Base-by-base conservation (phyloP, 768 basidiomycete genomes). In the Fistulinella prunicolor region DNA sequence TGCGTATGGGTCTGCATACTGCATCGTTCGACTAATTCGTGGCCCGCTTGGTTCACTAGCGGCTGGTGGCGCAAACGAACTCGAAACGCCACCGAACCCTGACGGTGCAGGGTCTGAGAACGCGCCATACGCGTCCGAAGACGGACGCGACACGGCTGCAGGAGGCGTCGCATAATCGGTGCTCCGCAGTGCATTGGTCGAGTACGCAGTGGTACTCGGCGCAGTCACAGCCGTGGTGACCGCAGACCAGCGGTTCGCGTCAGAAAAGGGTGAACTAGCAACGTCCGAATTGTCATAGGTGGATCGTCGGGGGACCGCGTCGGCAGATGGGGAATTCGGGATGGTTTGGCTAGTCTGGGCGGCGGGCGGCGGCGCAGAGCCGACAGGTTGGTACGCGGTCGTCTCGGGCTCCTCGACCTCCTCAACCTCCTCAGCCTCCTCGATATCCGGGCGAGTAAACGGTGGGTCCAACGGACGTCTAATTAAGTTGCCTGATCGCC, bases 1-100 rank as follows among this genome's bases (percentile, higher is more conserved):
- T 12, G 89, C 86, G 60, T 92, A 93, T 9, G 90, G 90, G 60
- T 93, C 86, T 20, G 89, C 90, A 59, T 92, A 89, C 64, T 94
- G 90, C 92, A 95, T 94, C 45, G 93, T 94, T 63, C 91, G 72
- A 66, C 90, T 93, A 32, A 93, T 72, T 22, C 82, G 78, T 23
- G 76, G 73, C 0, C 72, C 63, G 14, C 57, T 69, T 19, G 58
- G 44, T 7, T 67, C 64, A 10, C 47, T 50, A 9, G 67, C 50
- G 14, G 74, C 59, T 2, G 77, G 59, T 3, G 62, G 67, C n/a
- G 58, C 58, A 36, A 53, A 56, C 44, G 68, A 65, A 23, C 65
- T 68, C 2, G 71, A 65, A 12, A 70, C 66, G 12, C 68, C 68
- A 38, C 74, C 80, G 56, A 85, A 92, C 20, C 87, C 90, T 47